Conservation (phyloP, 2,329 filamentous ascomycete species). For the Colletotrichum viniferum region DNA sequence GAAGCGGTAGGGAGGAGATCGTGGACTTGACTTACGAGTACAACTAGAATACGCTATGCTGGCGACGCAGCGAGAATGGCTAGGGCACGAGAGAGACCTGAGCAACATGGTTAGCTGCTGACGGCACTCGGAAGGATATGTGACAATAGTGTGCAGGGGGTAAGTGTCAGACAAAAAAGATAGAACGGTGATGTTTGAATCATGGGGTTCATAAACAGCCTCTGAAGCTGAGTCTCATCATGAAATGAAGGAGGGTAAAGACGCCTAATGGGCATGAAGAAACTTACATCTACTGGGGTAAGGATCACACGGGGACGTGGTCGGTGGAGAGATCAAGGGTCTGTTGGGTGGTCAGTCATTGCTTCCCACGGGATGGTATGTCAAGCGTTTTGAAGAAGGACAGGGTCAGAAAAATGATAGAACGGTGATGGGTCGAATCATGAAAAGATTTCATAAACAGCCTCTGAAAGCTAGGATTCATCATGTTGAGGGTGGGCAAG, state of each 20-base stretch:
- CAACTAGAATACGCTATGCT: too few relatives aligned
- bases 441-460: slow-evolving; percentile 48
- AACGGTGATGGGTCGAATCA: slow-evolving; percentile 43
- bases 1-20: slow-evolving; percentile 22
- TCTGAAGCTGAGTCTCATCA: slow-evolving; percentile 46
- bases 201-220: slow-evolving; percentile 51
- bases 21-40: neutral
- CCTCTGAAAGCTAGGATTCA: slow-evolving; percentile 46
- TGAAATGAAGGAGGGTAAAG: neutral
- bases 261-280: neutral
- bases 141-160: neutral
- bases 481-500: slow-evolving; percentile 31
- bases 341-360: neutral
- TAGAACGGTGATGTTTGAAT: slow-evolving; percentile 41
- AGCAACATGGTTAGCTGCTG: neutral
- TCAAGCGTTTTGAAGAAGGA: neutral
- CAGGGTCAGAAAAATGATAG: slow-evolving; percentile 27
- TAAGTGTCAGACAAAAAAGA: slow-evolving; percentile 24
- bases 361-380: neutral
- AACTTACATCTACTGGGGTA: neutral
- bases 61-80: neutral
- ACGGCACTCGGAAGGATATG: neutral
- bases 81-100: neutral
- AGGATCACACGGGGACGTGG: neutral
- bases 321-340: neutral